Evolutionary conservation across 2,329 filamentous ascomycete species (phyloP).

Genomic region (Talaromyces sp.): DNA sequence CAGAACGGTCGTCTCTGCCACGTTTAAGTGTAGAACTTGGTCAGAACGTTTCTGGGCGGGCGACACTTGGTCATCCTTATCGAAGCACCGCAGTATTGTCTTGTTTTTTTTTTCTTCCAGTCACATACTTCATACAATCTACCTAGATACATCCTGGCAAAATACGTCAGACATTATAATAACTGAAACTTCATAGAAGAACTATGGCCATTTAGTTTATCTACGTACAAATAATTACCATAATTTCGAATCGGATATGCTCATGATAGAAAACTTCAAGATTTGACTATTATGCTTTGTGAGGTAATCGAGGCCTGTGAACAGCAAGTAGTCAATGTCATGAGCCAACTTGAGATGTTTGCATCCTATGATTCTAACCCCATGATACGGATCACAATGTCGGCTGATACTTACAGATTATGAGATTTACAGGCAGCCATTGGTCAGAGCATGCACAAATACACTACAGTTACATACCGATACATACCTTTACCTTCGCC

Average conservation of each 20-base stretch:
- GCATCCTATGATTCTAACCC: background rate
- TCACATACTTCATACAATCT: background rate
- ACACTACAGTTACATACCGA: background rate
- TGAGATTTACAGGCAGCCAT: background rate
- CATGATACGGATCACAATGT: background rate
- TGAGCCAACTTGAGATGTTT: too few relatives aligned
- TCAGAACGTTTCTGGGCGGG: background rate
- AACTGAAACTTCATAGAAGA: background rate
- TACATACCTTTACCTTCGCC: background rate
- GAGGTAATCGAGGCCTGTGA: too few relatives aligned
- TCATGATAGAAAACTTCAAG: background rate
- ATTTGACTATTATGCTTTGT: background rate
- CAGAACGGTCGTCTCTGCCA: constrained; percentile 5
- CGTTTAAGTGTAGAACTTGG: background rate
- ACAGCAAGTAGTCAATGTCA: too few relatives aligned
- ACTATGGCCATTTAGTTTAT: background rate
- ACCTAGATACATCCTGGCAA: background rate
- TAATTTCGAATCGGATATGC: background rate
- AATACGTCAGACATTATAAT: background rate
- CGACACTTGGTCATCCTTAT: background rate
- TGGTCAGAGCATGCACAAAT: background rate
- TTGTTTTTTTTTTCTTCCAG: background rate
- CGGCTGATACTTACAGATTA: too few relatives aligned
- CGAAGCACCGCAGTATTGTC: background rate
- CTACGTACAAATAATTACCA: background rate